phyloP scores from a whole-genome alignment of 2,329 filamentous ascomycete species.

The Aspergillus pseudotamarii region DNA sequence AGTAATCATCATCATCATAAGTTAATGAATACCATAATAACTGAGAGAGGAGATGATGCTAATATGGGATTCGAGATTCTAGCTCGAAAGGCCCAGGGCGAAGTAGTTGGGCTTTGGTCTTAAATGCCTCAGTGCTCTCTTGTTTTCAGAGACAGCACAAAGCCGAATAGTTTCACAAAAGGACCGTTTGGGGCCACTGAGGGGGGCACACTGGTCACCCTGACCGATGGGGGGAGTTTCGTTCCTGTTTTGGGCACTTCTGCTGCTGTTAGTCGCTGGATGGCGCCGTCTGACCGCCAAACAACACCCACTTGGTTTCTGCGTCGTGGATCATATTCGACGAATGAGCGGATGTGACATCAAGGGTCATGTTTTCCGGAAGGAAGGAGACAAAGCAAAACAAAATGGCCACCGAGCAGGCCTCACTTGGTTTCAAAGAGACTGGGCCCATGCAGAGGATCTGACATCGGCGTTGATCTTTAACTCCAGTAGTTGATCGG shows the following conservation, averaged over 20 bases:
- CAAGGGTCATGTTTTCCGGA: neutral
- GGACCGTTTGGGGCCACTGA: slow-evolving; percentile 17
- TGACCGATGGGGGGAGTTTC: slow-evolving; percentile 16
- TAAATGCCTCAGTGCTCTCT: slow-evolving; percentile 1
- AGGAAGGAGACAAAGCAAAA: slow-evolving; percentile 4
- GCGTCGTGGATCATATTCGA: slow-evolving; percentile 15
- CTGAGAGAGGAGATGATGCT: neutral
- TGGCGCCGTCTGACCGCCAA: slow-evolving; percentile 27
- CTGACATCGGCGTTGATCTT: neutral
- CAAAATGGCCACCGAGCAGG: neutral
- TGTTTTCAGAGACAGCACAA: neutral
- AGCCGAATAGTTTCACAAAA: slow-evolving; percentile 15
- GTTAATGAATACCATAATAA: neutral
- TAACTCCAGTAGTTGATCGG: neutral
- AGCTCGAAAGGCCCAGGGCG: neutral
- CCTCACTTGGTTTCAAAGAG: neutral
- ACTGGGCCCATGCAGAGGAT: neutral
- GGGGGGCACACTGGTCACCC: slow-evolving; percentile 13
- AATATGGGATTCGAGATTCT: neutral
- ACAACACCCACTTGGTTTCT: slow-evolving; percentile 18
- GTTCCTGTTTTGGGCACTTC: slow-evolving; percentile 31
- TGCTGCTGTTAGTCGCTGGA: slow-evolving; percentile 29
- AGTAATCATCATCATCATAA: neutral
- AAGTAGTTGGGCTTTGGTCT: slow-evolving; percentile 5
- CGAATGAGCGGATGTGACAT: slow-evolving; percentile 8